Percentiles rank a stretch among this genome's conserved stretches.
These are phyloP conservation scores for Blepharisma japonicum DNA, from an alignment of 73 alveolate genomes.

Conservation along the genomic window DNA sequence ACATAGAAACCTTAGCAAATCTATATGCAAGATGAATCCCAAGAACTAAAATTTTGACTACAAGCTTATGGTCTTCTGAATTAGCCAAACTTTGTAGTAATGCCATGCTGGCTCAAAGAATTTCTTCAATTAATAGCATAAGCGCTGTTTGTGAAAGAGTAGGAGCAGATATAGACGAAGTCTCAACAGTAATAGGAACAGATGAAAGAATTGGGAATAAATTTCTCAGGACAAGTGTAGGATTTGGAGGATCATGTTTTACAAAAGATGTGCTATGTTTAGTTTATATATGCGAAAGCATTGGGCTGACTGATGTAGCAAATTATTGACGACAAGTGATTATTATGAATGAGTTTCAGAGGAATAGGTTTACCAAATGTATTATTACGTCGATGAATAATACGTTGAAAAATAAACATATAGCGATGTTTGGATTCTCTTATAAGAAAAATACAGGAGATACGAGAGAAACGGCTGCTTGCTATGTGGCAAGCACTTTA, in stretches of 20 bases:
- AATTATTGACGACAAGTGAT: conserved; percentile 81
- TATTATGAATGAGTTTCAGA: conserved; percentile 76
- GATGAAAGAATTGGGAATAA: conserved; percentile 91
- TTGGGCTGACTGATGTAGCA: conserved; percentile 74
- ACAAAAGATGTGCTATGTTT: conserved; percentile 84
- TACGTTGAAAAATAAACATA: conserved; percentile 41
- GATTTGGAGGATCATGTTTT: conserved; percentile 99
- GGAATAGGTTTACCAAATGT: conserved; percentile 48
- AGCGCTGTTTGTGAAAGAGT: conserved; percentile 91
- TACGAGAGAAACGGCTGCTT: conserved; percentile 65
- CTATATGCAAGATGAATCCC: conserved; percentile 68
- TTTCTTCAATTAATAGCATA: conserved; percentile 91
- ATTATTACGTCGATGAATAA: conserved; percentile 30
- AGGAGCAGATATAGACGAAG: conserved; percentile 89
- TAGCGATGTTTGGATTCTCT: conserved; percentile 75
- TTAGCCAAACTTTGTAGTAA: conserved; percentile 84
- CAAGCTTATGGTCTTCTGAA: conserved; percentile 60
- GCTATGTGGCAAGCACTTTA: conserved; percentile 34
- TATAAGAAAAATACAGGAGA: conserved; percentile 81
- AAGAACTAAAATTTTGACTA: conserved; percentile 48
- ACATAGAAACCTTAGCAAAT: conserved; percentile 44
- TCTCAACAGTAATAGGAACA: conserved; percentile 48
- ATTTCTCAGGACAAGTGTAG: conserved; percentile 83
- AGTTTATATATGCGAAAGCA: conserved; percentile 60
- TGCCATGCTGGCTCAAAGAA: conserved; percentile 91